Evolutionary conservation across 2,329 filamentous ascomycete species (phyloP).

Genomic region (Magnaporthiopsis incrustans): DNA sequence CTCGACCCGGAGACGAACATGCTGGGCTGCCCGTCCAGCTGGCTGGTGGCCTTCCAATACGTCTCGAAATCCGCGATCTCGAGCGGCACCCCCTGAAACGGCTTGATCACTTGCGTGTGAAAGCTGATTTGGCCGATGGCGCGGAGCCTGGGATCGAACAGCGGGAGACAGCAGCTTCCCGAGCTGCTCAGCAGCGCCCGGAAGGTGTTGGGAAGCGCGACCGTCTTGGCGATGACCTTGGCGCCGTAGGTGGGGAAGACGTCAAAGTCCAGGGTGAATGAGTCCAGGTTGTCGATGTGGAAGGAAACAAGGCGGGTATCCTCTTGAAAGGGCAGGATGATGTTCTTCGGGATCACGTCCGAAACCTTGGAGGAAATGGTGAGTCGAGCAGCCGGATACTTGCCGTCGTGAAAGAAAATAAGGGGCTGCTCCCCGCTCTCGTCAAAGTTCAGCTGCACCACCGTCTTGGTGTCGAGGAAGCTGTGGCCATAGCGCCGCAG

Average conservation of each 20-base stretch:
- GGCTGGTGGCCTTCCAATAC: conserved; percentile 98
- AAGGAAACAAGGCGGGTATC: conserved; percentile 91
- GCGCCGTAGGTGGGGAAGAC: conserved; percentile 96
- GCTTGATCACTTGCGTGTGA: conserved; percentile 92
- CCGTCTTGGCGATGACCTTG: conserved; percentile 93
- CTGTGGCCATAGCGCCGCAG: conserved; percentile 94
- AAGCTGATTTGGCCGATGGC: conserved; percentile 93
- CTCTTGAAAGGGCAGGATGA: conserved; percentile 92
- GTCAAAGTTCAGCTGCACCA: conserved; percentile 87
- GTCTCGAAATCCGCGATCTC: conserved; percentile 98
- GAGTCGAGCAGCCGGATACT: conserved; percentile 88
- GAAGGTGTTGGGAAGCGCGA: conserved; percentile 84
- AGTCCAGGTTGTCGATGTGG: conserved; percentile 87
- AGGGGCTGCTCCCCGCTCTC: conserved; percentile 67
- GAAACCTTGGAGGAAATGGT: conserved; percentile 96
- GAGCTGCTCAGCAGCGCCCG: conserved; percentile 65
- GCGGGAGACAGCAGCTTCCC: conserved; percentile 72
- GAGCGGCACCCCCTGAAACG: conserved; percentile 82
- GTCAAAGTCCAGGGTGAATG: conserved; percentile 93
- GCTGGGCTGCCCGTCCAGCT: conserved; percentile 76
- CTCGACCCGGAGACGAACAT: conserved; percentile 92
- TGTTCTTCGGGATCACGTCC: conserved; percentile 91
- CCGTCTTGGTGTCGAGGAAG: conserved; percentile 95
- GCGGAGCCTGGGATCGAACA: conserved; percentile 86
- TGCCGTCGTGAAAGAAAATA: conserved; percentile 93